These are phyloP conservation scores for Tolypocladium pustulatum DNA, from an alignment of 2,329 filamentous ascomycete genomes.

Conservation along the genomic window DNA sequence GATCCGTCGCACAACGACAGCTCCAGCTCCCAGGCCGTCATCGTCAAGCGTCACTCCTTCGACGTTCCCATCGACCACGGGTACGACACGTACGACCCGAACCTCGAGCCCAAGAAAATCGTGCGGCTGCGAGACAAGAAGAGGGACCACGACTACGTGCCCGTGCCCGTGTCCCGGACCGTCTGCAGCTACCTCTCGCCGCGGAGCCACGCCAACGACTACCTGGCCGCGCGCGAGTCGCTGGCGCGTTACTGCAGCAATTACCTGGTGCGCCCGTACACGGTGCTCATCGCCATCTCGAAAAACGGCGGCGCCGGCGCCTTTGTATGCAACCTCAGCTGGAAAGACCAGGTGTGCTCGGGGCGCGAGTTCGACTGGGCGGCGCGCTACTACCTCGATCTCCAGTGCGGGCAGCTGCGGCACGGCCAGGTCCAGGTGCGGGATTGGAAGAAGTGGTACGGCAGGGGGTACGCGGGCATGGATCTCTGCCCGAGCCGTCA, in stretches of 20 bases:
- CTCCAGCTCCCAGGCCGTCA: not conserved
- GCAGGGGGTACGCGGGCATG: not conserved
- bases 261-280: not conserved
- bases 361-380: not conserved
- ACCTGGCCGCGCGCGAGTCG: not conserved
- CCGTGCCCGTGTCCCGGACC: not conserved
- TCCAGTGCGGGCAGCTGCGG: not conserved
- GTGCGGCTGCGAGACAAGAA: not conserved
- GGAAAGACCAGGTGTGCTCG: not conserved
- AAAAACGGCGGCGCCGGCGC: not conserved
- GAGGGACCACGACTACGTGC: not conserved
- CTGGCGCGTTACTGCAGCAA: constrained; percentile 1
- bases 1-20: not conserved
- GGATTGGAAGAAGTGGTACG: not conserved
- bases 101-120: no score
- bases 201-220: not conserved
- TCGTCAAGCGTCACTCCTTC: not conserved
- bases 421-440: not conserved
- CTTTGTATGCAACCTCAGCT: constrained; percentile 2
- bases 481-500: not conserved
- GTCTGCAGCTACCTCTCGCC: not conserved
- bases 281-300: not conserved
- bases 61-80: no score
- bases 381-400: not conserved
- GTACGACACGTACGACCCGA: no score